Evolutionary conservation across 2,329 filamentous ascomycete species (phyloP), one percentile per base, ranked within the genome.

Genomic region (Claviceps digitariae): DNA sequence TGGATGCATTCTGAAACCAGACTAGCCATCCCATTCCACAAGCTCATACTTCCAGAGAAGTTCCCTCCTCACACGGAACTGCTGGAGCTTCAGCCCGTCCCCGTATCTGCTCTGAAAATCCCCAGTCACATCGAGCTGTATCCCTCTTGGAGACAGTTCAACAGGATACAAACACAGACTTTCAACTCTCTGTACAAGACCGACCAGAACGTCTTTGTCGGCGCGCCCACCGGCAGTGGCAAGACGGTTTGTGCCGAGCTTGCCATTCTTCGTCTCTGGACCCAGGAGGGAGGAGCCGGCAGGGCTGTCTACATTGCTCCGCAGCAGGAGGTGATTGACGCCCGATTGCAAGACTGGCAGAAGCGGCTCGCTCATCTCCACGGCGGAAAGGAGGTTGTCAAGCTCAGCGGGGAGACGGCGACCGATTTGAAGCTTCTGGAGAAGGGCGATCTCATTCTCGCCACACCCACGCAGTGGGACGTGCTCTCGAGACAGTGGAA

Each of bases 1-100:
- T 98, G 93, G 93, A 96, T 98, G 89, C 89, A 95, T 66, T 89
- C 91, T 0, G 90, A 98, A 71, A 95, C 90, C 1, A 90, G 90
- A 65, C 74, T 98, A 52, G 86, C 91, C 0, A 86, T 98, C 2
- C 91, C 90, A 0, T 97, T 98, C 73, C 87, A 95, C 66, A 96
- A 96, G 67, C 76, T 98, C 29, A 86, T 95, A 45, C 77, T 98
- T 5, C 93, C 93, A 0, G 91, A 96, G 67, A 93, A 93, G 64
- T 98, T 98, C 67, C 90, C 90, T 31, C 84, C 93, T 43, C 91
- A 95, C 64, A 98, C 93, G 0, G 90, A 88, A 57, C 76, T 97
- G 46, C 78, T 97, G 23, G 90, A 97, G 63, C 77, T 98, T 61
- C 93, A 98, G 64, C 87, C 90, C 23, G 76, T 97, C 25, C 90